Evolutionary conservation across 257 asterid species (phyloP).

Genomic region (Solanum sejunctum): DNA sequence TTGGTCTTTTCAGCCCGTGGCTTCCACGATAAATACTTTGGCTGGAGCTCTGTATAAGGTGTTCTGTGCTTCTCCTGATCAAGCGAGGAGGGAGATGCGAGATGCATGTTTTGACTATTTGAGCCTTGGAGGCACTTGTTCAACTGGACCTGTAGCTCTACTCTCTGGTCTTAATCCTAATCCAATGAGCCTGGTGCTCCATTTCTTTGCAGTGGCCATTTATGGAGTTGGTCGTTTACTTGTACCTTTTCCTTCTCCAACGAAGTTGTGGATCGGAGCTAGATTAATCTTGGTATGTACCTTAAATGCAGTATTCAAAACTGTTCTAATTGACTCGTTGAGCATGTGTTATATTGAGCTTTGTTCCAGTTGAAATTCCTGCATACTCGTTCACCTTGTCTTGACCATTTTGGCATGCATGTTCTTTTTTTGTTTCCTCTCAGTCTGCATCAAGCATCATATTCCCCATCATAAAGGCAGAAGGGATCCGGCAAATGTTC

Average conservation of each 20-base stretch:
- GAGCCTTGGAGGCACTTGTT: conserved; percentile 41
- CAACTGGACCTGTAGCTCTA: conserved; percentile 38
- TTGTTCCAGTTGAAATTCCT: not conserved
- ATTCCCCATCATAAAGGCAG: conserved; percentile 34
- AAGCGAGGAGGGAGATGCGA: conserved; percentile 44
- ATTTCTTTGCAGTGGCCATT: conserved; percentile 35
- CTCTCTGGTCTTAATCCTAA: conserved; percentile 37
- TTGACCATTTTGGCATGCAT: not conserved
- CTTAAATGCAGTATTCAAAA: not conserved
- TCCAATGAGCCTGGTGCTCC: conserved; percentile 35
- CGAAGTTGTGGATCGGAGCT: conserved; percentile 34
- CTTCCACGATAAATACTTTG: conserved; percentile 40
- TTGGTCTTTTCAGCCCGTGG: conserved; percentile 33
- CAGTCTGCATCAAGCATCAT: conserved; percentile 34
- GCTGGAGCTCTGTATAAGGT: conserved; percentile 42
- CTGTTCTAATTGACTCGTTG: not conserved
- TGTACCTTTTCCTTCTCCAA: conserved; percentile 37
- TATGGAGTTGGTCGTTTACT: conserved; percentile 40
- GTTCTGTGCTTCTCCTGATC: conserved; percentile 42
- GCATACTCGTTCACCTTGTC: not conserved
- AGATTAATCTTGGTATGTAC: conserved; percentile 23
- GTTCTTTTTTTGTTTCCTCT: not conserved
- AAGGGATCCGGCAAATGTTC: conserved; percentile 36
- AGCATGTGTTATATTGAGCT: not conserved
- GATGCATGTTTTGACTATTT: conserved; percentile 43